Conservation (phyloP, 768 basidiomycete species). For the Hericium coralloides region DNA sequence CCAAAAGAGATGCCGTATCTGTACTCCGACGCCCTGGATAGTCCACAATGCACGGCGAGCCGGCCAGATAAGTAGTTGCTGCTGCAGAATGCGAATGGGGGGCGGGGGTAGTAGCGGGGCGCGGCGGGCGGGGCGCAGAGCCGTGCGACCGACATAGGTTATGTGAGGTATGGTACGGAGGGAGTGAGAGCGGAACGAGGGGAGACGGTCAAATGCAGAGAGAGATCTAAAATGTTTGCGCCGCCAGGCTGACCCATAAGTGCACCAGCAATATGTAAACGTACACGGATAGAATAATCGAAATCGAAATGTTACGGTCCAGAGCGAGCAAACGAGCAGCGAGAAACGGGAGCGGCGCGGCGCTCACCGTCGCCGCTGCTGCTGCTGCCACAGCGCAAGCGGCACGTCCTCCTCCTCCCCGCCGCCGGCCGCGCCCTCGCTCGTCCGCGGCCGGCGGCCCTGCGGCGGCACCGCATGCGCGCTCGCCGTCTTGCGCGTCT, state of each 20-base stretch:
- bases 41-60: neutral
- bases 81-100: neutral
- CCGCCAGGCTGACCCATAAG: neutral
- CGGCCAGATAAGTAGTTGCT: neutral
- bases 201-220: neutral
- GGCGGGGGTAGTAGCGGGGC: neutral
- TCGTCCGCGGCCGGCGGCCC: conserved; percentile 33
- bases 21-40: neutral
- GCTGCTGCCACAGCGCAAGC: conserved; percentile 68
- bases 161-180: neutral
- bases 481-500: conserved; percentile 54
- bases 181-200: neutral
- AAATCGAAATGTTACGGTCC: neutral
- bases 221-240: neutral
- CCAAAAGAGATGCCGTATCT: neutral
- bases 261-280: neutral
- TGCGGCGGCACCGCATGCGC: conserved; percentile 46
- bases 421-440: conserved; percentile 25
- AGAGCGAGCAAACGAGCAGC: neutral
- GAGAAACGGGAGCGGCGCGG: neutral
- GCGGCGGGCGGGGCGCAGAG: neutral
- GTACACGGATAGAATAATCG: neutral
- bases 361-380: conserved; percentile 22
- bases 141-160: neutral
- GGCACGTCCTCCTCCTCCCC: conserved; percentile 75